Base-by-base conservation (phyloP, 2,329 filamentous ascomycete species). In the Aspergillus hortae region DNA sequence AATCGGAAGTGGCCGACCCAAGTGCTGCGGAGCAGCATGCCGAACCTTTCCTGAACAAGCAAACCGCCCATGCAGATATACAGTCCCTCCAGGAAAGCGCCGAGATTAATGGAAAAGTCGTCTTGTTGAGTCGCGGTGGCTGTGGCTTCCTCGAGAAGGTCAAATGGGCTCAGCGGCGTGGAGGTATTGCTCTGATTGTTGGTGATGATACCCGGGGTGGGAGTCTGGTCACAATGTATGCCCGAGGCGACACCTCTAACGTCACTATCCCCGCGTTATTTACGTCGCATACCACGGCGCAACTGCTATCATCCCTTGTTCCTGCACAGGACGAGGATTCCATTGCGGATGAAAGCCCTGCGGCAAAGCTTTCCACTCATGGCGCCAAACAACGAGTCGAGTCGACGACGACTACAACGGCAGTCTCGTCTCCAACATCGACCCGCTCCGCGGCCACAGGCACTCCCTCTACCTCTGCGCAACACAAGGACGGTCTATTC, bases 131-230 rank as follows among this genome's bases (percentile, higher is more conserved):
- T 69, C 85, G 94, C 50, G 94, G 94, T 52, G 94, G 92, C 6
- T 99, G 94, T 70, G 94, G 94, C 4, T 99, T 99, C 69, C 74
- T 96, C 54, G 92, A 97, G 67, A 99, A 99, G 73, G 90, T 94
- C 57, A 92, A 95, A 76, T 99, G 94, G 94, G 90, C 89, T 11
- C 94, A 99, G 70, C 83, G 91, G 55, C 84, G 94, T 65, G 94
- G 94, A 21, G 94, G 88, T 17, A 81, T 91, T 54, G 94, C 90
- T 33, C 78, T 99, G 54, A 95, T 99, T 58, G 92, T 99, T 3
- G 94, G 94, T 23, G 94, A 99, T 69, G 89, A 96, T 69, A 87
- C 89, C 52, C 88, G 89, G 55, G 92, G 92, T 42, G 92, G 91
- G 4, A 88, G 88, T 33, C 76, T 99, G 55, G 89, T 97, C 46